Percentiles rank a stretch among this genome's conserved stretches.
phyloP scores from a whole-genome alignment of 306 rosid genomes.

The Cucurbita argyrosperma region DNA sequence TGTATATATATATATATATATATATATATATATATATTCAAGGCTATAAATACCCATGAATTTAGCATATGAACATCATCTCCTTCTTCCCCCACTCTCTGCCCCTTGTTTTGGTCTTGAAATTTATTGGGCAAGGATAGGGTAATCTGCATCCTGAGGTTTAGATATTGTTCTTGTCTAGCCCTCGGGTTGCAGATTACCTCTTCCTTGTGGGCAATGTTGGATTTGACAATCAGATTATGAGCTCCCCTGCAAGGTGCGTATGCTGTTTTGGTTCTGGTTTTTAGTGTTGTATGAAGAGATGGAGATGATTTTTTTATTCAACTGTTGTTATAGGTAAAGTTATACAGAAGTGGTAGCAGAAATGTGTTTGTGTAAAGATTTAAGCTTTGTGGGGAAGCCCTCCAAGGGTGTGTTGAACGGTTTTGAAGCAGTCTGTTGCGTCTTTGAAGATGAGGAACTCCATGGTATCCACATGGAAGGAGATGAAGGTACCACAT shows the following conservation, averaged over 20 bases:
- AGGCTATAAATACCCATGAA: constrained; percentile 23
- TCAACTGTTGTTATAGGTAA: not conserved
- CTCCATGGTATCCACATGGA: constrained; percentile 48
- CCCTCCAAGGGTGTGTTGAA: constrained; percentile 34
- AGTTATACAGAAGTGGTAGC: not conserved
- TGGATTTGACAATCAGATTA: not conserved
- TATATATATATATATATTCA: not conserved
- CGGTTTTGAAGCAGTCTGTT: constrained; percentile 29
- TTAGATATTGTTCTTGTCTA: constrained; percentile 28
- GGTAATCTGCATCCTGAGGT: constrained; percentile 72
- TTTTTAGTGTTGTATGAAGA: not conserved
- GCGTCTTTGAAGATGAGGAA: constrained; percentile 65
- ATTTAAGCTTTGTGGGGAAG: constrained; percentile 12
- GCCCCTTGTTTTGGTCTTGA: not conserved
- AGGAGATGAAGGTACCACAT: constrained; percentile 48
- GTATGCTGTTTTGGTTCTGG: not conserved
- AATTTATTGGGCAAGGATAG: constrained; percentile 21
- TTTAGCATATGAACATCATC: constrained; percentile 11
- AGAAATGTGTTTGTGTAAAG: not conserved
- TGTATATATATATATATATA: not conserved
- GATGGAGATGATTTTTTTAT: not conserved
- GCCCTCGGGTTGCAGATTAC: constrained; percentile 45
- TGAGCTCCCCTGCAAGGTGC: not conserved
- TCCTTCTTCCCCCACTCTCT: constrained; percentile 1
- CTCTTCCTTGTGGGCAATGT: constrained; percentile 18